A percentile compares a stretch with the other conserved stretches of the same genome.
phyloP scores from a whole-genome alignment of 345 rosid genomes.

The Passiflora organensis region DNA sequence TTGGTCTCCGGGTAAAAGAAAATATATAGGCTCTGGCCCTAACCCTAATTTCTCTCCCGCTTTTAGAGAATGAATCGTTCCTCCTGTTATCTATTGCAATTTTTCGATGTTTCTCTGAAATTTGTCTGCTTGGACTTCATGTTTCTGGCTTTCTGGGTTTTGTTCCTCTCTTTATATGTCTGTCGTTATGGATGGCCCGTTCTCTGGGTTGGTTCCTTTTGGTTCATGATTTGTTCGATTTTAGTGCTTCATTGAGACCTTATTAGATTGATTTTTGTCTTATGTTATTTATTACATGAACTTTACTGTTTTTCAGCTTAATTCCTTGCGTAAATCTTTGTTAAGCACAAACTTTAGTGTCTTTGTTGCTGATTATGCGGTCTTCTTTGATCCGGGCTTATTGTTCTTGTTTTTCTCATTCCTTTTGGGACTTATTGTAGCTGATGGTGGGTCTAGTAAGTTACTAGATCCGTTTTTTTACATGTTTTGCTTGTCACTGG shows the following conservation, averaged over 20 bases:
- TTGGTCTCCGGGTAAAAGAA: constrained; percentile 11
- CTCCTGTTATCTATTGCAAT: background rate
- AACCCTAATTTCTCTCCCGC: background rate
- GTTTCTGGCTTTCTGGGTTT: background rate
- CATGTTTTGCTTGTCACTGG: background rate
- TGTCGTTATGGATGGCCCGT: too few relatives aligned
- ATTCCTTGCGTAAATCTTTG: too few relatives aligned
- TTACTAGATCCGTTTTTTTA: too few relatives aligned
- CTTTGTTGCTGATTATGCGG: background rate
- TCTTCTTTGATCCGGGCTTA: background rate
- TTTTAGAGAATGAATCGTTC: background rate
- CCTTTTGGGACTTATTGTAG: too few relatives aligned
- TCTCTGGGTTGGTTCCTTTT: too few relatives aligned
- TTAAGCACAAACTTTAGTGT: too few relatives aligned
- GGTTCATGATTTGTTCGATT: too few relatives aligned
- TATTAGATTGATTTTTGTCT: background rate
- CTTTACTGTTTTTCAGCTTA: too few relatives aligned
- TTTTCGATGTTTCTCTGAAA: too few relatives aligned
- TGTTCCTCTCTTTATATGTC: background rate
- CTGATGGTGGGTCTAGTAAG: too few relatives aligned
- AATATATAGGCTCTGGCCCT: constrained; percentile 3
- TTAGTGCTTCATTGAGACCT: background rate
- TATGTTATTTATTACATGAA: background rate
- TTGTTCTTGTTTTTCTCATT: too few relatives aligned
- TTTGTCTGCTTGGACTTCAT: background rate